Evolutionary conservation across 2,329 filamentous ascomycete species (phyloP).

Genomic region (Colletotrichum higginsianum): DNA sequence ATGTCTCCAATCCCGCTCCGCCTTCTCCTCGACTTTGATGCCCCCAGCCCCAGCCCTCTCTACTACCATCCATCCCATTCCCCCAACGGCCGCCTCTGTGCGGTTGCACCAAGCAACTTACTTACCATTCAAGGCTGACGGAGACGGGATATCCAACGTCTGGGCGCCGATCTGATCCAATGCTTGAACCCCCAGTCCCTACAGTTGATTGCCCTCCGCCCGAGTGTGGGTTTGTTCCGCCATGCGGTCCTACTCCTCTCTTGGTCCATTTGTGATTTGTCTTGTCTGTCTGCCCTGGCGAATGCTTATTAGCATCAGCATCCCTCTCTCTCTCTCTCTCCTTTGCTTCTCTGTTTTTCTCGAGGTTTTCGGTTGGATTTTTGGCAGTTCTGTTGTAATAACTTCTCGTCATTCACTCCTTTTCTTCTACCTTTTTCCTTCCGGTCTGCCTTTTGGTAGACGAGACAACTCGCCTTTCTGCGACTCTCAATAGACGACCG

Average conservation of each 20-base stretch:
- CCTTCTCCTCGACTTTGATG: conserved; percentile 11
- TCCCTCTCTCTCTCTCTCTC: conserved; percentile 21
- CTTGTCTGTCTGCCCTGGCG: conserved; percentile 1
- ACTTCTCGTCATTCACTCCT: conserved; percentile 14
- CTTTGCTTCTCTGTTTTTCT: neutral
- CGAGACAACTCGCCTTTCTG: neutral
- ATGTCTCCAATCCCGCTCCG: conserved; percentile 36
- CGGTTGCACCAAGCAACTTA: conserved; percentile 22
- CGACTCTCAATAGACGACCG: neutral
- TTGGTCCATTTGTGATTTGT: neutral
- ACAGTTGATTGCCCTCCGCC: too few species aligned
- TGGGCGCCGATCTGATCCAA: conserved; percentile 32
- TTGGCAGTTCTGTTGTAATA: conserved; percentile 21
- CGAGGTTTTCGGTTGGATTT: neutral
- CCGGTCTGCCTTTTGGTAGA: neutral
- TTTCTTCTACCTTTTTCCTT: neutral
- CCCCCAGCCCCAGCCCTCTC: neutral
- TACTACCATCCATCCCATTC: neutral
- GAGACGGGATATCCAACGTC: conserved; percentile 21
- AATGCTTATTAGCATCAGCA: conserved; percentile 33
- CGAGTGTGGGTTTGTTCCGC: conserved; percentile 36
- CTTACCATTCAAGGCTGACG: conserved; percentile 32
- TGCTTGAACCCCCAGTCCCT: conserved; percentile 19
- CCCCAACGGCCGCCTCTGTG: conserved; percentile 36
- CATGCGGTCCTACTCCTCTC: neutral